Percentiles rank a stretch among this genome's conserved stretches.
Conservation (phyloP, 768 basidiomycete genomes). For the Kwoniella sp. region DNA sequence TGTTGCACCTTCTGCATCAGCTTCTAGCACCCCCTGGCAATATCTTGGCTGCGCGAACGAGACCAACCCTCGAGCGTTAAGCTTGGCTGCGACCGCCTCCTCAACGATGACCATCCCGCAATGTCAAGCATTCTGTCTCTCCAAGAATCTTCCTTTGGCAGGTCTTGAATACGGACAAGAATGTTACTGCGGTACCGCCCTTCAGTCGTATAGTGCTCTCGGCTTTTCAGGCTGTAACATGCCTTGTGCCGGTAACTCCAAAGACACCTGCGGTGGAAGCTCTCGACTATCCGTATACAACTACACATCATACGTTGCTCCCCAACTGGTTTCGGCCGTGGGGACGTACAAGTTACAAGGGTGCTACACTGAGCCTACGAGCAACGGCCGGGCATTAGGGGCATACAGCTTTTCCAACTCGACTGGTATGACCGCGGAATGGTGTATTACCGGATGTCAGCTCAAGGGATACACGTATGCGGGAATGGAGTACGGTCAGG, state of each 20-base stretch:
- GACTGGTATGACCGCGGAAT: conserved; percentile 50
- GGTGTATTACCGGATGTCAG: conserved; percentile 66
- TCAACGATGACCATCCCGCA: conserved; percentile 26
- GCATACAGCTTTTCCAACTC: conserved; percentile 15
- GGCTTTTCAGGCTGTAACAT: conserved; percentile 24
- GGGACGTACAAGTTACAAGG: conserved; percentile 22
- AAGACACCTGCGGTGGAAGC: conserved; percentile 34
- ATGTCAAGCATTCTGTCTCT: conserved; percentile 31
- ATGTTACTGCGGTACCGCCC: conserved; percentile 42
- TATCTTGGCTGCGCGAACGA: conserved; percentile 33
- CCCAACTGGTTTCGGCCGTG: conserved; percentile 15
- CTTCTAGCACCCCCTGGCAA: conserved; percentile 15
- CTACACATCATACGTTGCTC: conserved; percentile 23
- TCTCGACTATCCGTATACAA: conserved; percentile 28
- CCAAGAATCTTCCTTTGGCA: conserved; percentile 25
- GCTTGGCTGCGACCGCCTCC: conserved; percentile 29
- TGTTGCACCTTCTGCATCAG: conserved; percentile 7
- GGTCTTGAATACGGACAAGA: conserved; percentile 26
- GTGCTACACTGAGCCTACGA: conserved; percentile 16
- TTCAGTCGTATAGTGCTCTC: conserved; percentile 29
- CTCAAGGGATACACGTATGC: conserved; percentile 66
- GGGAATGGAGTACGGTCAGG: conserved; percentile 64
- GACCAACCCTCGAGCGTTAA: conserved; percentile 35
- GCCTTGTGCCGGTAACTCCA: conserved; percentile 20
- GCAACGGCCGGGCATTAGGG: conserved; percentile 2